Conservation (phyloP, 2,329 filamentous ascomycete species). For the Metarhizium album region DNA sequence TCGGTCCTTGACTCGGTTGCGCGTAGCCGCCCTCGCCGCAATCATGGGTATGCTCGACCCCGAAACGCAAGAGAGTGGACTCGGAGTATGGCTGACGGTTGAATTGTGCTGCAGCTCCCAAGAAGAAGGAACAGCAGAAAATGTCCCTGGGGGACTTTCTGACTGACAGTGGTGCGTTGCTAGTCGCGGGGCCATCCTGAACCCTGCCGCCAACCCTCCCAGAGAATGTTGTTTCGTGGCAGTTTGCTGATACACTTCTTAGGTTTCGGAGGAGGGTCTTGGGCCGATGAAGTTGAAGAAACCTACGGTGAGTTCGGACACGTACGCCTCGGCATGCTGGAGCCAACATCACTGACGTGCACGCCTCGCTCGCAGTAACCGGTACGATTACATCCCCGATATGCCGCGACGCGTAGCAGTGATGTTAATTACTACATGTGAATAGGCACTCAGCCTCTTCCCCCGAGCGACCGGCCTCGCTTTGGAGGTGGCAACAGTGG, state of each 20-base stretch:
- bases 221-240: neutral
- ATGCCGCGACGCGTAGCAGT: neutral
- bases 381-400: constrained; percentile 20
- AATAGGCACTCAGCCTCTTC: constrained; percentile 46
- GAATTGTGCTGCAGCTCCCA: constrained; percentile 54
- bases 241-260: constrained; percentile 1
- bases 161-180: constrained; percentile 69
- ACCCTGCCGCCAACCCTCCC: constrained; percentile 12
- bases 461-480: constrained; percentile 35
- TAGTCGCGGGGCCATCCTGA: constrained; percentile 8
- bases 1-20: constrained; percentile 32
- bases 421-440: neutral
- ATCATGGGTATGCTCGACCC: constrained; percentile 45
- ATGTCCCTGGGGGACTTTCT: constrained; percentile 97
- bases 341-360: constrained; percentile 15
- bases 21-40: constrained; percentile 38
- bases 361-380: constrained; percentile 16
- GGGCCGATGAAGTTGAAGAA: constrained; percentile 98
- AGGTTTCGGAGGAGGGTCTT: constrained; percentile 61
- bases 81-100: constrained; percentile 1
- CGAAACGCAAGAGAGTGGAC: neutral
- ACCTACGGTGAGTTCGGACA: constrained; percentile 54
- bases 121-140: constrained; percentile 90
- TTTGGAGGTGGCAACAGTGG: constrained; percentile 18
- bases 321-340: neutral